A percentile compares a stretch with the other conserved stretches of the same genome.
These are phyloP conservation scores for Candida berthetii DNA, from an alignment of 805 yeast genomes.

Conservation along the genomic window DNA sequence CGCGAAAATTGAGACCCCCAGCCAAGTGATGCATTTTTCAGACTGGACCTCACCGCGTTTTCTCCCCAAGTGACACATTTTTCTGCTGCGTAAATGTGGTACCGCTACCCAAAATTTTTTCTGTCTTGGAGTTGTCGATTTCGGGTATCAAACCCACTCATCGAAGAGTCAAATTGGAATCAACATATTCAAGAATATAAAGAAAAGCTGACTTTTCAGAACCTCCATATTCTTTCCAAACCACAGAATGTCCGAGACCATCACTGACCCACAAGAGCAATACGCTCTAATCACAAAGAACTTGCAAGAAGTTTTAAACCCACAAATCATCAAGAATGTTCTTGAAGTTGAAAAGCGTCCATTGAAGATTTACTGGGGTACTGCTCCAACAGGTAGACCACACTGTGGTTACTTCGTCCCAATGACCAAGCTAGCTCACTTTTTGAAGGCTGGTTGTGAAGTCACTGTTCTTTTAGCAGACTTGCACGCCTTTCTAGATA, in stretches of 20 bases:
- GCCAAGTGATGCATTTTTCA: too few species aligned
- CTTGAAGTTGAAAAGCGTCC: conserved; percentile 79
- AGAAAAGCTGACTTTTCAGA: too few species aligned
- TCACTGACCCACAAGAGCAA: conserved; percentile 51
- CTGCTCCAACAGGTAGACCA: conserved; percentile 98
- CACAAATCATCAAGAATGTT: conserved; percentile 78
- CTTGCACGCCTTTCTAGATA: conserved; percentile 93
- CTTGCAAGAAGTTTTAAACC: conserved; percentile 88
- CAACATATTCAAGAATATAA: too few species aligned
- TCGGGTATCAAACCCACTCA: too few species aligned
- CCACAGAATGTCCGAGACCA: conserved; percentile 10
- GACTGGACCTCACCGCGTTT: too few species aligned
- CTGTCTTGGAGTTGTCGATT: too few species aligned
- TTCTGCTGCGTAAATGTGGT: too few species aligned
- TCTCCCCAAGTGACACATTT: too few species aligned
- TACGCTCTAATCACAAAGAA: conserved; percentile 74
- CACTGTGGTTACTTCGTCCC: conserved; percentile 99
- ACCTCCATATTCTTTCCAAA: too few species aligned
- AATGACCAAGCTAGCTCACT: conserved; percentile 93
- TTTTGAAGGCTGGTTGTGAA: conserved; percentile 93
- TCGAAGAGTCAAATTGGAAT: too few species aligned
- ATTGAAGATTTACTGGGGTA: conserved; percentile 93
- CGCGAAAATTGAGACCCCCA: too few species aligned
- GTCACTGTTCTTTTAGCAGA: conserved; percentile 91
- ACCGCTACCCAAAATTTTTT: too few species aligned